Evolutionary conservation across 2,329 filamentous ascomycete species (phyloP), one percentile per base, ranked within the genome.

Genomic region (Triangularia verruculosa): DNA sequence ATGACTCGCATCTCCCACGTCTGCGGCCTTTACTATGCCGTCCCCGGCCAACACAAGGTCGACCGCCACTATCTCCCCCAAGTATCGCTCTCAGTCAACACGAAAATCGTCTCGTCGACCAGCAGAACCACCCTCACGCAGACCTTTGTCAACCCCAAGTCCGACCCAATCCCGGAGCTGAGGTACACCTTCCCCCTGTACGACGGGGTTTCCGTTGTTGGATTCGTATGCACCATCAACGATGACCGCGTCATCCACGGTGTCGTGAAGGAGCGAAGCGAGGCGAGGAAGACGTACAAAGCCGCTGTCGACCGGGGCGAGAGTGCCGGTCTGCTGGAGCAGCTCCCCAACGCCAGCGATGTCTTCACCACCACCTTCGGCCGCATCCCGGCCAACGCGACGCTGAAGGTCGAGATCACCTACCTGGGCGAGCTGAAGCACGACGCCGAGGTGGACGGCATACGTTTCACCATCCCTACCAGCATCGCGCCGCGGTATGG

Each of bases 391-490:
- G 80, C 84, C 0, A 80, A 79, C 0, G 81, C 83, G 15, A 81
- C 78, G 32, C 76, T 91, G 32, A 72, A 80, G 6, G 82, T 92
- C 6, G 80, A 88, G 11, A 84, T 92, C 61, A 84, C 79, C 0
- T 91, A 90, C 66, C 79, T 91, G 4, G 87, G 86, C 2, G 89
- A 92, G 72, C 79, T 92, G 61, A 90, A 90, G 75, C 87, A 91
- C 67, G 89, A 92, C 70, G 83, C 86, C 52, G 84, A 88, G 66
- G 79, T 84, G 2, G 87, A 92, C 70, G 88, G 88, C 4, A 78
- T 89, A 25, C 83, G 88, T 5, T 89, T 89, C 71, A 91, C 85
- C 4, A 83, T 93, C 4, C 90, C 89, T 0, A 89, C 83, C 0
- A 76, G 74, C 56, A 87, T 93, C 61, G 86, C 86, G 0, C 89